Evolutionary conservation across 2,329 filamentous ascomycete genomes (phyloP).

Genomic region (Purpureocillium takamizusanense): DNA sequence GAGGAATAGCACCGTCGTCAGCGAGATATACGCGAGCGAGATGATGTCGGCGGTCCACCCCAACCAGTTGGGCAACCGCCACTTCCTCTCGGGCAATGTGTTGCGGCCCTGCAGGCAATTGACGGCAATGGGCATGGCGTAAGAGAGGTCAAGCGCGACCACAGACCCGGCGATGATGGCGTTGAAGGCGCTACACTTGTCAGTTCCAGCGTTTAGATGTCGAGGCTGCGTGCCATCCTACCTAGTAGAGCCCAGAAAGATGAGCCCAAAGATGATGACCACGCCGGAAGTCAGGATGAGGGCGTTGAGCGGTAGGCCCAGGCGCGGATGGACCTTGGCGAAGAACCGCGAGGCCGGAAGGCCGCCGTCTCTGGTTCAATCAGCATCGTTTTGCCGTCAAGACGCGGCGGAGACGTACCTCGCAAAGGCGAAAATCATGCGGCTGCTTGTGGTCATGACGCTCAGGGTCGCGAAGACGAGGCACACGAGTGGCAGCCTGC

Average conservation of each 20-base stretch:
- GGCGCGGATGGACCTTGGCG: constrained; percentile 48
- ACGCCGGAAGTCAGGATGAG: constrained; percentile 50
- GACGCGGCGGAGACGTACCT: constrained; percentile 24
- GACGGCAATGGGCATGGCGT: constrained; percentile 64
- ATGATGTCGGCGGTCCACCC: constrained; percentile 25
- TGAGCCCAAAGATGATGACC: constrained; percentile 59
- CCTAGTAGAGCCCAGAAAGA: constrained; percentile 55
- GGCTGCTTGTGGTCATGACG: constrained; percentile 56
- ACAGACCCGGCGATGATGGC: constrained; percentile 64
- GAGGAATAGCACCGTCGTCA: constrained; percentile 64
- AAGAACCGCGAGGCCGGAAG: constrained; percentile 54
- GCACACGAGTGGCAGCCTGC: constrained; percentile 46
- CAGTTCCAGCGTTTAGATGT: not conserved
- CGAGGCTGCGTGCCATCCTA: too few relatives aligned
- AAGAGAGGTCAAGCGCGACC: constrained; percentile 62
- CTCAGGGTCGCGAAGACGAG: constrained; percentile 54
- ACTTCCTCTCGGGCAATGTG: constrained; percentile 46
- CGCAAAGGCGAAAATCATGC: constrained; percentile 60
- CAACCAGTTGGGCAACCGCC: constrained; percentile 22
- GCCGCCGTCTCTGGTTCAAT: constrained; percentile 42
- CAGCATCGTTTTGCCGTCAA: not conserved
- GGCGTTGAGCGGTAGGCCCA: constrained; percentile 59
- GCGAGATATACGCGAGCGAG: constrained; percentile 52
- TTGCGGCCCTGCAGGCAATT: constrained; percentile 56
- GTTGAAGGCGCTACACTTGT: constrained; percentile 49